Percentiles rank a stretch among this genome's conserved stretches.
These are phyloP conservation scores for Fusarium burgessii DNA, from an alignment of 2,329 filamentous ascomycete genomes.

Conservation along the genomic window DNA sequence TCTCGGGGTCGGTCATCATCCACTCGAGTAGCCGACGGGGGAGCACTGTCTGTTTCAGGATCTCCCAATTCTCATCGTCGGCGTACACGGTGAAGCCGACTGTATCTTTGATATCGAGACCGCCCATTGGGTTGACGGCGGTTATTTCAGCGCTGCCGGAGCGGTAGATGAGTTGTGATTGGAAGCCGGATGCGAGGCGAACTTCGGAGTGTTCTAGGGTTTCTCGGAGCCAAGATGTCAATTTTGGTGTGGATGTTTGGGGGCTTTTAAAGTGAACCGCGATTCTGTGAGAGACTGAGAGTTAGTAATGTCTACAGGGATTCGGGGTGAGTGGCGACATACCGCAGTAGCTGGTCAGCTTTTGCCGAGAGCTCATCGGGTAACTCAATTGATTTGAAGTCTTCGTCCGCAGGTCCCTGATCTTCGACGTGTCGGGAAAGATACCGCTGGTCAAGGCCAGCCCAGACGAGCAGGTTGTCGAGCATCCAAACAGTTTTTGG, in stretches of 20 bases:
- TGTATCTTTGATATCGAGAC: conserved; percentile 35
- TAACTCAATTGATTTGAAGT: conserved; percentile 35
- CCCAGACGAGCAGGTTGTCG: conserved; percentile 34
- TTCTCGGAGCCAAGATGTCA: conserved; percentile 29
- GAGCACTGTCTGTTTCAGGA: conserved; percentile 30
- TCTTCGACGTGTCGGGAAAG: conserved; percentile 36
- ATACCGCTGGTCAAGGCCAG: conserved; percentile 38
- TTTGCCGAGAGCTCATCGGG: conserved; percentile 32
- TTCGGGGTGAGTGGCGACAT: neutral
- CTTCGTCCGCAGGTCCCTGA: conserved; percentile 6
- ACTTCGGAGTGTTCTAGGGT: conserved; percentile 34
- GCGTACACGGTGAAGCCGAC: conserved; percentile 35
- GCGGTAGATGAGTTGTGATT: conserved; percentile 21
- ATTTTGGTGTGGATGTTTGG: conserved; percentile 14
- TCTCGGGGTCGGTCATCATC: conserved; percentile 40
- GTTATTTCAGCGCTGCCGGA: conserved; percentile 27
- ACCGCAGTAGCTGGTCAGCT: conserved; percentile 38
- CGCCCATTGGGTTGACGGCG: conserved; percentile 31
- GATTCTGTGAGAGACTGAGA: neutral
- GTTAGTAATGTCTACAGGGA: neutral
- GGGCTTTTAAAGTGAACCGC: conserved; percentile 41
- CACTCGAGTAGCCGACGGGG: conserved; percentile 42
- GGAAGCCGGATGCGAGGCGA: conserved; percentile 3
- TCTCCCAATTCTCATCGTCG: conserved; percentile 38
- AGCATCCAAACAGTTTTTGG: conserved; percentile 38